phyloP scores from a whole-genome alignment of 2,329 filamentous ascomycete genomes.

The Exophiala calicioides region DNA sequence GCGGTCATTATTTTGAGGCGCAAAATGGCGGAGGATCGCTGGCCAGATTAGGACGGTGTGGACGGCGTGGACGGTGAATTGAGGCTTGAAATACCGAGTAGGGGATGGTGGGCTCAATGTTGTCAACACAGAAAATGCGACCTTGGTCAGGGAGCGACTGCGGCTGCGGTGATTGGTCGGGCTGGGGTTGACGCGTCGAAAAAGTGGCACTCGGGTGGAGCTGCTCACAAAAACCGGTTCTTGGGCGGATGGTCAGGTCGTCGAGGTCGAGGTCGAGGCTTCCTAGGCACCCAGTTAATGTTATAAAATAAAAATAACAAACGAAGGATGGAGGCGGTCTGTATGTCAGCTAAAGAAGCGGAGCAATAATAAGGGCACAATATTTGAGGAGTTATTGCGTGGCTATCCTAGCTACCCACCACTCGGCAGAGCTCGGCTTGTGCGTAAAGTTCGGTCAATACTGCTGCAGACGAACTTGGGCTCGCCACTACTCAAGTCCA shows the following conservation, averaged over 20 bases:
- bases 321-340: not conserved
- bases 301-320: not conserved
- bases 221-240: constrained; percentile 11
- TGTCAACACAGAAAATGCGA: constrained; percentile 28
- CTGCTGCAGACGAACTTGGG: too few relatives aligned
- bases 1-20: constrained; percentile 15
- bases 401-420: too few relatives aligned
- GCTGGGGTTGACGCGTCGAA: constrained; percentile 20
- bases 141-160: constrained; percentile 13
- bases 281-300: too few relatives aligned
- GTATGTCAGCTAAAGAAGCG: too few relatives aligned
- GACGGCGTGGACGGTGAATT: constrained; percentile 1
- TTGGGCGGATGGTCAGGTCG: constrained; percentile 8
- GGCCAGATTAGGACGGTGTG: constrained; percentile 3
- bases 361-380: too few relatives aligned
- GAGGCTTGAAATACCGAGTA: constrained; percentile 1
- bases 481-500: too few relatives aligned
- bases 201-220: constrained; percentile 12
- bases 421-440: too few relatives aligned
- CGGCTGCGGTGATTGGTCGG: constrained; percentile 21
- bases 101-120: constrained; percentile 11
- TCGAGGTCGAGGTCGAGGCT: not conserved
- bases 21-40: not conserved
- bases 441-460: too few relatives aligned
- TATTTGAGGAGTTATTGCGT: too few relatives aligned